phyloP scores from a whole-genome alignment of 1,139 yeast genomes.

The Diutina sp. region DNA sequence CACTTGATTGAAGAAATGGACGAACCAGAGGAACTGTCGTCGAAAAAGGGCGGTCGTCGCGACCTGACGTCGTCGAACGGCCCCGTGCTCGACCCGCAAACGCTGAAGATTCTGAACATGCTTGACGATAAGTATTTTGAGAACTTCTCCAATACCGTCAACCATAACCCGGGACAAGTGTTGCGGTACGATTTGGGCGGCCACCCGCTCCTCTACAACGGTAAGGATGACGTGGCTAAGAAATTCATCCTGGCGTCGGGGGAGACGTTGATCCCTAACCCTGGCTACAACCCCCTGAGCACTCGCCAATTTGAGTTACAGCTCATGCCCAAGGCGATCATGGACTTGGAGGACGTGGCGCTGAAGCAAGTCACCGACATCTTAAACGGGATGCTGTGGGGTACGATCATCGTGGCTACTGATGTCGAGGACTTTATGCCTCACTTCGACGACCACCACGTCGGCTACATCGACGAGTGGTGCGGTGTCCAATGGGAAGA shows the following conservation, averaged over 20 bases:
- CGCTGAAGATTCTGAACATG: conserved; percentile 32
- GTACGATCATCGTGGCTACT: conserved; percentile 78
- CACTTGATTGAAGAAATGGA: conserved; percentile 36
- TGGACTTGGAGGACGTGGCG: conserved; percentile 53
- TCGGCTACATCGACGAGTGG: conserved; percentile 83
- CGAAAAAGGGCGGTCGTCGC: conserved; percentile 6
- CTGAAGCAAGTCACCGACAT: conserved; percentile 25
- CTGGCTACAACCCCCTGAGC: conserved; percentile 51
- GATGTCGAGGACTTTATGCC: conserved; percentile 64
- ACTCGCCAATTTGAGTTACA: conserved; percentile 69
- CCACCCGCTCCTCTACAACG: conserved; percentile 58
- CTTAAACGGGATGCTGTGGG: conserved; percentile 92
- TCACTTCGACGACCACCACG: conserved; percentile 44
- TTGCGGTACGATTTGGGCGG: conserved; percentile 73
- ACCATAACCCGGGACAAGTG: conserved; percentile 77
- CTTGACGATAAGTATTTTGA: conserved; percentile 72
- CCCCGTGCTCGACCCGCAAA: conserved; percentile 19
- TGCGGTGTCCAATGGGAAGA: conserved; percentile 96
- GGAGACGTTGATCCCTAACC: conserved; percentile 26
- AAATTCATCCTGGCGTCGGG: conserved; percentile 7
- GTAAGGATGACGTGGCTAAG: conserved; percentile 41
- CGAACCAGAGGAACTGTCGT: conserved; percentile 4
- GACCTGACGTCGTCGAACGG: conserved; percentile 6
- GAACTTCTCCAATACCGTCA: conserved; percentile 58
- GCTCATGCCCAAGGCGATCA: conserved; percentile 85